Conservation (phyloP, 805 yeast species). For the Yarrowia sp. region DNA sequence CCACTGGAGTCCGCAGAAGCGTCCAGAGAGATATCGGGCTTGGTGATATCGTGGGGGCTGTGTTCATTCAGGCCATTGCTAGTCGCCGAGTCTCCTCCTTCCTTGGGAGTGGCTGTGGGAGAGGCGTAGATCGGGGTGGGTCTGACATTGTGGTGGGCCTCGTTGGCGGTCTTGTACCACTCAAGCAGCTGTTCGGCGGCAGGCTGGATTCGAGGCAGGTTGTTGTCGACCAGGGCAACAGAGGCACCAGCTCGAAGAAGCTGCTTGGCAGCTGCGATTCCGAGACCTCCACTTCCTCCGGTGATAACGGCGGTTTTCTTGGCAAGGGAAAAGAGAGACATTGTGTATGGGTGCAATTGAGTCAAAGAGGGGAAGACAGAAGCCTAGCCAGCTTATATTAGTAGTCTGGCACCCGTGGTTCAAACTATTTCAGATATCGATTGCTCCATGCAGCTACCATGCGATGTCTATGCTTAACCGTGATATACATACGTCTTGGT, state of each 20-base stretch:
- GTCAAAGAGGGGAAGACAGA: not conserved
- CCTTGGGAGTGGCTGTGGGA: not conserved
- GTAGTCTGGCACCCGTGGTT: not conserved
- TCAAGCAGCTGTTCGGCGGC: slow-evolving; percentile 58
- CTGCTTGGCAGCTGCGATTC: slow-evolving; percentile 68
- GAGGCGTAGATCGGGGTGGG: slow-evolving; percentile 25
- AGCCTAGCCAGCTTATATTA: slow-evolving; percentile 3
- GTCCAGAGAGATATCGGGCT: slow-evolving; percentile 20
- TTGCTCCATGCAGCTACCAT: slow-evolving; percentile 5
- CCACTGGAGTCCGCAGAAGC: slow-evolving; percentile 21
- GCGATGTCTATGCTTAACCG: slow-evolving; percentile 19
- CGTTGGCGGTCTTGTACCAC: slow-evolving; percentile 54
- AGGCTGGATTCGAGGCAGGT: slow-evolving; percentile 63
- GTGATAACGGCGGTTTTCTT: slow-evolving; percentile 76
- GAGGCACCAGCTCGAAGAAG: slow-evolving; percentile 79
- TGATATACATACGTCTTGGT: slow-evolving; percentile 13
- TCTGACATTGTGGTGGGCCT: slow-evolving; percentile 19
- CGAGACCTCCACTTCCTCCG: slow-evolving; percentile 84
- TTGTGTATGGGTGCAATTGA: not conserved
- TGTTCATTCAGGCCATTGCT: not conserved
- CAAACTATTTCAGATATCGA: slow-evolving; percentile 12
- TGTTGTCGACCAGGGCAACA: slow-evolving; percentile 73
- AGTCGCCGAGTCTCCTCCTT: not conserved
- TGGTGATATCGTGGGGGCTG: slow-evolving; percentile 1
- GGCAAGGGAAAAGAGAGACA: slow-evolving; percentile 44